Percentiles rank a stretch among this genome's conserved stretches.
phyloP scores from a whole-genome alignment of 2,329 filamentous ascomycete genomes.

The Cryoendolithus antarcticus region DNA sequence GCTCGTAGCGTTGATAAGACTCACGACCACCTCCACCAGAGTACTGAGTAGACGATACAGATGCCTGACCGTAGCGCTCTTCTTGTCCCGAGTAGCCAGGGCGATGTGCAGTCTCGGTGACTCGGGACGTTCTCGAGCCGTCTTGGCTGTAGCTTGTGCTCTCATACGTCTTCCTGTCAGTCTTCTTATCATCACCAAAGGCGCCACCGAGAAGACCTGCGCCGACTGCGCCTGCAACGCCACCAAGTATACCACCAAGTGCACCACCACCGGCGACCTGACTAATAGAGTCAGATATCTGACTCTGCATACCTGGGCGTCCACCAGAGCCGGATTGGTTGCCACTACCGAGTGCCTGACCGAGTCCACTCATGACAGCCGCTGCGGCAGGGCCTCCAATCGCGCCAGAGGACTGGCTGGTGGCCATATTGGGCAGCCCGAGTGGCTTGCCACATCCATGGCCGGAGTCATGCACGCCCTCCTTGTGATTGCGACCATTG shows the following conservation, averaged over 20 bases:
- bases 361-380: conserved; percentile 24
- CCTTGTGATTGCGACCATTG: conserved; percentile 71
- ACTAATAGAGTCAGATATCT: conserved; percentile 41
- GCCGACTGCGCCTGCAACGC: conserved; percentile 46
- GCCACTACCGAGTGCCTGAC: conserved; percentile 16
- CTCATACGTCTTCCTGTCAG: conserved; percentile 40
- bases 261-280: conserved; percentile 52
- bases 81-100: conserved; percentile 7
- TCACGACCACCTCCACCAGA: conserved; percentile 44
- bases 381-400: conserved; percentile 23
- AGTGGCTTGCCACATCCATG: conserved; percentile 76
- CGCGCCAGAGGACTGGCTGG: conserved; percentile 31
- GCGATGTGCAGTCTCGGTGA: conserved; percentile 48
- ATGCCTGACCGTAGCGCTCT: conserved; percentile 46
- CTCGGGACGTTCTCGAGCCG: conserved; percentile 48
- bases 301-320: conserved; percentile 12
- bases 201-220: conserved; percentile 53
- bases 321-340: conserved; percentile 30
- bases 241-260: conserved; percentile 58
- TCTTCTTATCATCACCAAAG: conserved; percentile 33
- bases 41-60: conserved; percentile 47
- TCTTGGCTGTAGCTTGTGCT: conserved; percentile 44
- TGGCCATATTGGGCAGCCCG: conserved; percentile 55
- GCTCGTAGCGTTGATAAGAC: conserved; percentile 49
- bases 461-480: conserved; percentile 69